phyloP scores from a whole-genome alignment of 2,329 filamentous ascomycete species.

The Nemania serpens region DNA sequence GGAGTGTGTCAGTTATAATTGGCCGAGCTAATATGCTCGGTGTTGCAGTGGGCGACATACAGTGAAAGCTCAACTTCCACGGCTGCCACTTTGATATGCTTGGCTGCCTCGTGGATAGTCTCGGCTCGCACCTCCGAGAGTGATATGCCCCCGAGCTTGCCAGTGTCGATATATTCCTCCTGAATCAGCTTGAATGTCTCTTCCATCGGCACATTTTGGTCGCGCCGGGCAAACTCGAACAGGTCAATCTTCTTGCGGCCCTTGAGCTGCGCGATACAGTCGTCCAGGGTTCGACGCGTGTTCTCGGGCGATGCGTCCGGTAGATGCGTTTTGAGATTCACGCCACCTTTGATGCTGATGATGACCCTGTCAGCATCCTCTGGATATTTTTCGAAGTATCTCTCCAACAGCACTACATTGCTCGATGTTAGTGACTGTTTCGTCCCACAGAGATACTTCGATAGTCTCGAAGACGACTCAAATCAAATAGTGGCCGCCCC shows the following conservation, averaged over 20 bases:
- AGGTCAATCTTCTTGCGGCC: conserved; percentile 57
- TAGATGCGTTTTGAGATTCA: conserved; percentile 38
- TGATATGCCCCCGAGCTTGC: conserved; percentile 47
- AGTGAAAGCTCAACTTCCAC: conserved; percentile 47
- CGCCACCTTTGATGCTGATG: conserved; percentile 60
- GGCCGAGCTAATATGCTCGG: conserved; percentile 49
- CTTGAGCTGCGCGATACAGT: conserved; percentile 48
- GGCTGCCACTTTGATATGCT: conserved; percentile 40
- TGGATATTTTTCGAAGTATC: conserved; percentile 61
- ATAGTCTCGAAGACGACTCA: not conserved
- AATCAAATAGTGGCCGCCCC: not conserved
- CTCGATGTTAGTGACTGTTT: not conserved
- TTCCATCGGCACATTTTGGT: conserved; percentile 46
- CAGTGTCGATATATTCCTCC: conserved; percentile 44
- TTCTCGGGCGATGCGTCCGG: conserved; percentile 55
- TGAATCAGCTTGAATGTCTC: conserved; percentile 43
- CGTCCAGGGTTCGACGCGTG: conserved; percentile 55
- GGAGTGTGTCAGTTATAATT: conserved; percentile 60
- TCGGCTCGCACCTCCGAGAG: conserved; percentile 46
- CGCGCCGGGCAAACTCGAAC: conserved; percentile 57
- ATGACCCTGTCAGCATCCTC: conserved; percentile 61
- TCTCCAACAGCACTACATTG: conserved; percentile 50
- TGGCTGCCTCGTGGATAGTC: conserved; percentile 45
- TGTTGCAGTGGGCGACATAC: conserved; percentile 43
- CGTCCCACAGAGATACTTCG: not conserved